phyloP scores from a whole-genome alignment of 1,139 yeast species.

The Blastobotrys apis region DNA sequence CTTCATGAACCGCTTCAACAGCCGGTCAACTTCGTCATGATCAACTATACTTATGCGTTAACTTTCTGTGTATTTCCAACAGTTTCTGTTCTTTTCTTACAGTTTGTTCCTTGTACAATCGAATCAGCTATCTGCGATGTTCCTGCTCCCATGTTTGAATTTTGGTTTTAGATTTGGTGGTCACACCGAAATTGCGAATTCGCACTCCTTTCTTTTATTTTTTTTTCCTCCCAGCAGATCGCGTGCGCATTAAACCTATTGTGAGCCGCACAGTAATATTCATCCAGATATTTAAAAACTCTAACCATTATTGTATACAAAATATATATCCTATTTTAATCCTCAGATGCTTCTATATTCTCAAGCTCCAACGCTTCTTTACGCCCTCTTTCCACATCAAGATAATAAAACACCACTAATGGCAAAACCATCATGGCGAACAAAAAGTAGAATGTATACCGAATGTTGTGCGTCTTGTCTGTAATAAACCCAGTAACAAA shows the following conservation, averaged over 20 bases:
- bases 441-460: slow-evolving; percentile 62
- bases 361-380: slow-evolving; percentile 33
- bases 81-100: slow-evolving; percentile 29
- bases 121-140: slow-evolving; percentile 64
- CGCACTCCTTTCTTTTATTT: not conserved
- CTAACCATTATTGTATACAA: too few species aligned
- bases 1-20: slow-evolving; percentile 91
- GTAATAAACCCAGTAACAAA: slow-evolving; percentile 59
- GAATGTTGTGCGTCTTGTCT: slow-evolving; percentile 61
- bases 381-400: slow-evolving; percentile 56
- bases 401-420: slow-evolving; percentile 45
- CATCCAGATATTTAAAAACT: not conserved
- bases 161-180: not conserved
- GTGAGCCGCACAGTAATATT: not conserved
- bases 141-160: slow-evolving; percentile 52
- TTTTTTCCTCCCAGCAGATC: not conserved
- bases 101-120: slow-evolving; percentile 73
- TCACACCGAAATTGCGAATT: too few species aligned
- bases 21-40: slow-evolving; percentile 84
- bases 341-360: slow-evolving; percentile 16
- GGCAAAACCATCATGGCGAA: slow-evolving; percentile 48
- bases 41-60: slow-evolving; percentile 18
- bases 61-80: not conserved
- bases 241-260: not conserved
- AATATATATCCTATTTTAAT: too few species aligned